Base-by-base conservation (phyloP, 306 rosid species). In the Malus sylvestris region DNA sequence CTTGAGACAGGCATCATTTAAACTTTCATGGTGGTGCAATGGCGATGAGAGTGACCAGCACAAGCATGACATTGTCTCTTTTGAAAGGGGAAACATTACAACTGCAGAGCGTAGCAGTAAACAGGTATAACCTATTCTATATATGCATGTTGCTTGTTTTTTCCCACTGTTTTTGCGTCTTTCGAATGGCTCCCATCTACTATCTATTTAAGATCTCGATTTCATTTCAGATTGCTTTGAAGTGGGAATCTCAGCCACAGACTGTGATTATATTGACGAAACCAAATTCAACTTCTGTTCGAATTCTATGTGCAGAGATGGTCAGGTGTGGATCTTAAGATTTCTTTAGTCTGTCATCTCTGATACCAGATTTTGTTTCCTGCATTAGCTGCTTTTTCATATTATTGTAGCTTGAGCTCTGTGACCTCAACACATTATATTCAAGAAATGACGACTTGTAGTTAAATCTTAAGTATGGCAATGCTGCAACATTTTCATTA, bases 81-180 rank as follows among this genome's bases (percentile, higher is more conserved):
- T 95, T 73, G 97, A 95, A 84, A 88, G 82, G 84, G 97, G 99
- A 83, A 92, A 95, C 78, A 95, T 95, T 81, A 92, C 93, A 72
- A 92, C 99, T 73, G 93, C 99, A 71, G 93, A 88, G 85, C 97
- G 96, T 76, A 95, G 97, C 81, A 95, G 97, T 88, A 90, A 82
- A 90, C 99, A 95, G 96, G 99, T 92, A 83, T 75, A 64, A 72
- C n/a, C 20, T 78, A 67, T 75, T 57, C 79, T 73, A 22, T 71
- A 68, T 61, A 71, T 42, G 55, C 55, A 52, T 55, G 61, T 62
- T 64, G 65, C 76, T 68, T 81, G 5, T 49, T 84, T 67, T 75
- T 83, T 67, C 66, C 81, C 70, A 44, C 73, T 72, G 38, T 18
- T 51, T 55, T 73, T 68, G 63, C 60, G 46, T 60, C 30, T 40